phyloP scores from a whole-genome alignment of 2,329 filamentous ascomycete genomes.

The Lecanicillium sp. region DNA sequence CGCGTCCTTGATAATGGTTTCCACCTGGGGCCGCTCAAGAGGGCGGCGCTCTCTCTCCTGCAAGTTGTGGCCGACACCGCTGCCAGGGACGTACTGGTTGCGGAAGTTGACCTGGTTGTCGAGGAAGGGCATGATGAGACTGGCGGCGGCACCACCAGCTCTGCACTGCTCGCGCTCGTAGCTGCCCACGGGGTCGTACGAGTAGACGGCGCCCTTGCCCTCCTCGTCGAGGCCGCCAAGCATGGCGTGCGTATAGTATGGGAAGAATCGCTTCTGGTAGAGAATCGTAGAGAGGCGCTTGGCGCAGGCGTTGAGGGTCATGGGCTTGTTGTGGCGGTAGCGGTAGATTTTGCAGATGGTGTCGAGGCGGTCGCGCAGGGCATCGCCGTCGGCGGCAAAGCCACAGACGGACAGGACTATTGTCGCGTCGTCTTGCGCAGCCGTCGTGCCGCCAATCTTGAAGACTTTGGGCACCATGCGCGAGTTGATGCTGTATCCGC shows the following conservation, averaged over 20 bases:
- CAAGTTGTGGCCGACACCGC: slow-evolving; percentile 74
- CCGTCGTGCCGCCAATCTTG: slow-evolving; percentile 86
- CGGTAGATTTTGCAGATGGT: slow-evolving; percentile 98
- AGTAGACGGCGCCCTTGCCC: slow-evolving; percentile 89
- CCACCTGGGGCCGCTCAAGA: slow-evolving; percentile 64
- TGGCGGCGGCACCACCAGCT: slow-evolving; percentile 84
- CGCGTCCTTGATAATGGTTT: slow-evolving; percentile 88
- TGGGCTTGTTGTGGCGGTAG: slow-evolving; percentile 95
- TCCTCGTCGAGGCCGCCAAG: slow-evolving; percentile 91
- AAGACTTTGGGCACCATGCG: slow-evolving; percentile 94
- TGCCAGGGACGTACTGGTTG: slow-evolving; percentile 91
- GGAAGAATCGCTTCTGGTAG: slow-evolving; percentile 97
- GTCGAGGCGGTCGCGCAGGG: slow-evolving; percentile 88
- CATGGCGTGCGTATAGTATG: slow-evolving; percentile 95
- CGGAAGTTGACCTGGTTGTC: slow-evolving; percentile 99
- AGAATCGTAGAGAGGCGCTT: slow-evolving; percentile 92
- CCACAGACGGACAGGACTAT: slow-evolving; percentile 92
- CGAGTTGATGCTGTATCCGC: slow-evolving; percentile 98
- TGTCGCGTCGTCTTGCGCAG: slow-evolving; percentile 74
- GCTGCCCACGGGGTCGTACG: slow-evolving; percentile 94
- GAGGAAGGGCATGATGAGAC: slow-evolving; percentile 96
- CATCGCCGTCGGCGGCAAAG: slow-evolving; percentile 90
- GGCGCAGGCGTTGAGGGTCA: slow-evolving; percentile 89
- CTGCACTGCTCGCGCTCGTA: slow-evolving; percentile 97
- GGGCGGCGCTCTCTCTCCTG: slow-evolving; percentile 63